Evolutionary conservation across 352 stramenopile genomes (phyloP), one percentile per base, ranked within the genome.

Genomic region (Proteromonas lacertae): DNA sequence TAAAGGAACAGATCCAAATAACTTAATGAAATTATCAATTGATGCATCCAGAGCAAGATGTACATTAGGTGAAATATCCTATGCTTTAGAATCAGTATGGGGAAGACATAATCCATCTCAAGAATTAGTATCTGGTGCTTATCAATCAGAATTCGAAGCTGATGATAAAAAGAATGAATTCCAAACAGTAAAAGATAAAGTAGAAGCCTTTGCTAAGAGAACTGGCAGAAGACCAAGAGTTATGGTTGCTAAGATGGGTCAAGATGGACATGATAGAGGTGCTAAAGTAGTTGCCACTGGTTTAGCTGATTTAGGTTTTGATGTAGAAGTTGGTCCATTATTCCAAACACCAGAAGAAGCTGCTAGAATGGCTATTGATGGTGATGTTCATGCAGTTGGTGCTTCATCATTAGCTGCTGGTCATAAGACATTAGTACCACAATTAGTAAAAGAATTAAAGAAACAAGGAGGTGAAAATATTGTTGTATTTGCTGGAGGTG

Each of bases 241-340:
- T 46, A 49, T 93, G 20, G 71, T 95, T 10, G 75, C 77, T 28
- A 91, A 92, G 50, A 82, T 82, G 64, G 69, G 35, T 22, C 75
- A 92, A 56, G 81, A 95, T 53, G 81, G 79, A 19, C 81, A 95
- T 47, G 81, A 93, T 50, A 65, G 81, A 43, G 81, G 81, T 35
- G 81, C 77, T 19, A 93, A 92, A 47, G 75, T 32, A 32, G 87
- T 95, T 48, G 76, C 77, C 2, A 82, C 59, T 38, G 77, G 79
- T 14, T 91, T 90, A 45, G 77, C 68, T 14, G 81, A 95, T 51
- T 55, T 95, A 42, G 81, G 81, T 16, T 95, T 89, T 48, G 81
- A 95, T 59, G 81, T 95, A 14, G 81, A 93, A 45, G 69, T 93
- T 32, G 78, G 77, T 9, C 73, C 78, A 30, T 51, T 95, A 16